phyloP scores from a whole-genome alignment of 805 yeast species.

The Hanseniaspora meyeri region DNA sequence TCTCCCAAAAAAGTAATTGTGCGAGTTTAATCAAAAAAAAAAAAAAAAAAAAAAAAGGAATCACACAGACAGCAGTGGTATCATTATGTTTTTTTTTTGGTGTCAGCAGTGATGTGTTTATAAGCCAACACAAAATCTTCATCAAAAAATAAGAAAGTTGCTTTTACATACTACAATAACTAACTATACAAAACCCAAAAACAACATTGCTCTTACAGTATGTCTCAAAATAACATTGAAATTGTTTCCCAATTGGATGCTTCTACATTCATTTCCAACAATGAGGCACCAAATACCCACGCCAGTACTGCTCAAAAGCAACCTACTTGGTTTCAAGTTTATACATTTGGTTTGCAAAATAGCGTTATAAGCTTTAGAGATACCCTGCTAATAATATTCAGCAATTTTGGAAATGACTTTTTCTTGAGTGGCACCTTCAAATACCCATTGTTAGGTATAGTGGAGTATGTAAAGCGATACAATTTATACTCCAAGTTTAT shows the following conservation, averaged over 20 bases:
- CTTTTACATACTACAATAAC: not conserved
- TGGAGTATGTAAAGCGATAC: conserved; percentile 18
- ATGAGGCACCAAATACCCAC: not conserved
- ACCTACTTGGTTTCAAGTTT: conserved; percentile 1
- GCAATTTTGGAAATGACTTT: conserved; percentile 17
- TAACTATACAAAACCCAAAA: not conserved
- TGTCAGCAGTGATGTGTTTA: not conserved
- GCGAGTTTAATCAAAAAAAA: not conserved
- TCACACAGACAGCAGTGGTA: not conserved
- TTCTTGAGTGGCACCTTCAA: conserved; percentile 15
- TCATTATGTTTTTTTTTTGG: too few species aligned
- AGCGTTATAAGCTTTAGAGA: conserved; percentile 1
- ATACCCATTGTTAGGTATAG: conserved; percentile 24
- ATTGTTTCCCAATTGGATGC: conserved; percentile 2
- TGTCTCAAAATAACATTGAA: not conserved
- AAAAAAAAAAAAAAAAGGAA: not conserved
- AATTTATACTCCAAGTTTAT: conserved; percentile 24
- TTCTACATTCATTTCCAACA: not conserved
- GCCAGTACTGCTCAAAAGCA: not conserved
- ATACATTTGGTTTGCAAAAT: not conserved
- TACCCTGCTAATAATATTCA: not conserved
- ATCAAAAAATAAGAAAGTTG: too few species aligned
- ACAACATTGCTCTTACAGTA: not conserved
- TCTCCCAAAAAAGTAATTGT: not conserved
- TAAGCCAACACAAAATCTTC: not conserved